Base-by-base conservation (phyloP, 2,329 filamentous ascomycete species). In the Colletotrichum costaricense region DNA sequence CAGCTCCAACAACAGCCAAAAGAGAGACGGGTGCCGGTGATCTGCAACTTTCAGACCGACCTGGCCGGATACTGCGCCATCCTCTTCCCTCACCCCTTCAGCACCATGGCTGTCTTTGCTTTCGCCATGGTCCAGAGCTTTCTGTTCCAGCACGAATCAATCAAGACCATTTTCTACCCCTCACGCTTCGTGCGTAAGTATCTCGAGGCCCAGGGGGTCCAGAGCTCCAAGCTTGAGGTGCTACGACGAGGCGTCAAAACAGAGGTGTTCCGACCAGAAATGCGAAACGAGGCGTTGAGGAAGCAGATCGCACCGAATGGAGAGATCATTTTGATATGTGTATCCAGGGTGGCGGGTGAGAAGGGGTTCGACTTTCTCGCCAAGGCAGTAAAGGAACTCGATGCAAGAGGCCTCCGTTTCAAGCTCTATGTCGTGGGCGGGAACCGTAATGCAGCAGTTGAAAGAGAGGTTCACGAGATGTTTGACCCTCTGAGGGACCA, bases 11-110 rank as follows among this genome's bases (percentile, higher is more conserved):
- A 93, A 76, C 86, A 93, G 67, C 83, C 85, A 16, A 80, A 80
- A 26, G 83, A 88, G 38, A 84, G 85, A 9, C 90, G 90, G 55
- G 87, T 91, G 1, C 89, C 89, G 2, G 84, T 93, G 2, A 85
- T 93, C 56, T 88, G 92, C 79, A 94, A 93, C 80, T 94, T 93
- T 76, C 92, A 94, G 80, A 94, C 92, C 1, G 92, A 94, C 78
- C 83, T 94, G 11, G 89, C 91, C 0, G 91, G 91, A 2, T 94
- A 94, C 79, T 92, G 90, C 77, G 87, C 89, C 62, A 93, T 94
- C 63, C 83, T 94, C n/a, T 92, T 94, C 73, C 91, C 92, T 0
- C 82, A 85, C 1, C 91, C 90, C 0, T 84, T 94, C 22, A 90
- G 90, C 76, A 82, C 82, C 12, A 86, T 92, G 69, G 91, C 90